Evolutionary conservation across 371 early-diverging fungal genomes (phyloP).

Genomic region (Mortierella sp.): DNA sequence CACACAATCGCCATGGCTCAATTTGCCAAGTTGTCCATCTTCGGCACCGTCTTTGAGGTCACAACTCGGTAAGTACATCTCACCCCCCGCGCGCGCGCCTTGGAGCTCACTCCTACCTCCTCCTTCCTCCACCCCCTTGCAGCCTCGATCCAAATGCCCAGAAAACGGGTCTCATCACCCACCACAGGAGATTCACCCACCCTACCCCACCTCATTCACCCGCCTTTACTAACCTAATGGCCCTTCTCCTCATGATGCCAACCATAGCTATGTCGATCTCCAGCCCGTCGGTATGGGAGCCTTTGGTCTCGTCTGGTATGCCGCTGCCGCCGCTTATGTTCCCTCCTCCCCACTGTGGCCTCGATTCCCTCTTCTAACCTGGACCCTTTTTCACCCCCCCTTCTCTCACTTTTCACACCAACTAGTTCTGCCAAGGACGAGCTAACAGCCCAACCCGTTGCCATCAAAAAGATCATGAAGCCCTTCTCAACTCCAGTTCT

Average conservation of each 20-base stretch:
- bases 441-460: constrained; percentile 83
- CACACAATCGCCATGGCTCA: constrained; percentile 73
- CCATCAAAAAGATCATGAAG: constrained; percentile 95
- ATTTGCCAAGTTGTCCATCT: constrained; percentile 87
- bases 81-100: too few relatives aligned
- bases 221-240: neutral
- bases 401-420: neutral
- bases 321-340: too few relatives aligned
- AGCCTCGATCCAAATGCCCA: too few relatives aligned
- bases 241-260: neutral
- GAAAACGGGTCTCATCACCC: neutral
- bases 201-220: neutral
- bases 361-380: too few relatives aligned
- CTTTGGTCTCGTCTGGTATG: constrained; percentile 94
- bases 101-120: too few relatives aligned
- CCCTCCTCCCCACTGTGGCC: too few relatives aligned
- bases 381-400: neutral
- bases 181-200: neutral
- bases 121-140: too few relatives aligned
- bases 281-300: constrained; percentile 98
- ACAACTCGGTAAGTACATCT: constrained; percentile 75
- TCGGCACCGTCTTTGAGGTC: constrained; percentile 94
- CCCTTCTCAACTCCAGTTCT: constrained; percentile 93
- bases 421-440: constrained; percentile 89
- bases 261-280: constrained; percentile 83